Evolutionary conservation across 208 protist genomes (phyloP).

Genomic region (Leishmania mexicana): DNA sequence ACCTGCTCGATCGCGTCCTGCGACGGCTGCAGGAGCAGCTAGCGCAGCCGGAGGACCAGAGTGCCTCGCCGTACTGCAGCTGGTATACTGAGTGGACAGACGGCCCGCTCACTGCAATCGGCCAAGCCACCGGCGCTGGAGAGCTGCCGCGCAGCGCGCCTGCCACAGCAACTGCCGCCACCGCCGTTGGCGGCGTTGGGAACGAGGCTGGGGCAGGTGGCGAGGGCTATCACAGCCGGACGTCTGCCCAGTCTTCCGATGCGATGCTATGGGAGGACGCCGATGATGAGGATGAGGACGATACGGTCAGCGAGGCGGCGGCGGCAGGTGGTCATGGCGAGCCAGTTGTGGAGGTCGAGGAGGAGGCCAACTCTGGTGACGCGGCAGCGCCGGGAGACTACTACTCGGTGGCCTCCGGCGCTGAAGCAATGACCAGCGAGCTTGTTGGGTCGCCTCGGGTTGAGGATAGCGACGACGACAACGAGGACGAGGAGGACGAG

Average conservation of each 20-base stretch:
- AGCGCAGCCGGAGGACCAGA: neutral
- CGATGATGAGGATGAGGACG: conserved; percentile 24
- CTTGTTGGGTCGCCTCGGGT: neutral
- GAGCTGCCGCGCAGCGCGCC: neutral
- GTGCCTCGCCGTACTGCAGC: conserved; percentile 64
- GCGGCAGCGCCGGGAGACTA: neutral
- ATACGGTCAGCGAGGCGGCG: conserved; percentile 2
- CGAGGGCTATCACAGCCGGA: conserved; percentile 13
- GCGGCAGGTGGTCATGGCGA: neutral
- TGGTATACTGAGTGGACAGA: conserved; percentile 52
- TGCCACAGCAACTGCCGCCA: neutral
- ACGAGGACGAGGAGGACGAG: neutral
- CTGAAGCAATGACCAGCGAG: neutral
- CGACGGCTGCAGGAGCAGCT: conserved; percentile 26
- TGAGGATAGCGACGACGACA: neutral
- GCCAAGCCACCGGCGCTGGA: neutral
- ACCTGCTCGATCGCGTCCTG: conserved; percentile 61
- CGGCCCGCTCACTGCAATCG: neutral
- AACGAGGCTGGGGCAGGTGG: neutral
- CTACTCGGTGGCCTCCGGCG: conserved; percentile 2
- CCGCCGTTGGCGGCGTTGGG: neutral
- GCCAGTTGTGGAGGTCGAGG: neutral
- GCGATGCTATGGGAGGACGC: conserved; percentile 32
- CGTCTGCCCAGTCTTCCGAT: conserved; percentile 17
- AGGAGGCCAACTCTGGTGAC: neutral